A percentile compares a stretch with the other conserved stretches of the same genome.
Evolutionary conservation across 164 flowering plant genomes (phyloP).

Genomic region (Berberis thunbergii): DNA sequence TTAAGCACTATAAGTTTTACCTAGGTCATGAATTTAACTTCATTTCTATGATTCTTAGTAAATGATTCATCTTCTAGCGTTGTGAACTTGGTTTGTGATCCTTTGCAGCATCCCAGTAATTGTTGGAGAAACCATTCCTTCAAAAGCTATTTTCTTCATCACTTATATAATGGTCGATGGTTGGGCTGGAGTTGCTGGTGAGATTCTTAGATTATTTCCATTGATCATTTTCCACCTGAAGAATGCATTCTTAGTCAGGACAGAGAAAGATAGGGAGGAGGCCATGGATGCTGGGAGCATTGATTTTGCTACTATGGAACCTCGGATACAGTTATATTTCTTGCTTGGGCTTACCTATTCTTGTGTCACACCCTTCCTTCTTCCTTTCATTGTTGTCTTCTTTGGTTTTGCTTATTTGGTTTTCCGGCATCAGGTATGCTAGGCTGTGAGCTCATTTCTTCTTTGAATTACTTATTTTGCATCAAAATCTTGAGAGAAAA

Average conservation of each 20-base stretch:
- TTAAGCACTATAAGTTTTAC: too few relatives aligned
- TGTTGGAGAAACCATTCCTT: conserved; percentile 72
- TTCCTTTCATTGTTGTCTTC: conserved; percentile 83
- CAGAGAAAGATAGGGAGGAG: conserved; percentile 66
- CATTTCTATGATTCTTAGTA: background rate
- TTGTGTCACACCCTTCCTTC: conserved; percentile 69
- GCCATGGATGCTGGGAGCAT: conserved; percentile 85
- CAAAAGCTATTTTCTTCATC: conserved; percentile 90
- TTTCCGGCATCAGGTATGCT: conserved; percentile 83
- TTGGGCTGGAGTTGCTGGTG: conserved; percentile 92
- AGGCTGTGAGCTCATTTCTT: background rate
- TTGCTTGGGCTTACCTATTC: conserved; percentile 79
- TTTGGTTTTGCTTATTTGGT: conserved; percentile 73
- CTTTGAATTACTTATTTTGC: too few relatives aligned
- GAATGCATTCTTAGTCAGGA: conserved; percentile 82
- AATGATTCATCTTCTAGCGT: background rate
- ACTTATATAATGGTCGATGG: conserved; percentile 92
- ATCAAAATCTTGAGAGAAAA: too few relatives aligned
- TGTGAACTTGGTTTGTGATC: conserved; percentile 1
- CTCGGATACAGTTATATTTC: conserved; percentile 78
- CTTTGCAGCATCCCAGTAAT: conserved; percentile 67
- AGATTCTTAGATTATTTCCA: conserved; percentile 73
- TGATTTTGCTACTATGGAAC: conserved; percentile 52
- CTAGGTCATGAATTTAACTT: background rate
- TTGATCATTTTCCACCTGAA: conserved; percentile 65